Conservation (phyloP, 208 protist species). For the Leishmania mexicana region DNA sequence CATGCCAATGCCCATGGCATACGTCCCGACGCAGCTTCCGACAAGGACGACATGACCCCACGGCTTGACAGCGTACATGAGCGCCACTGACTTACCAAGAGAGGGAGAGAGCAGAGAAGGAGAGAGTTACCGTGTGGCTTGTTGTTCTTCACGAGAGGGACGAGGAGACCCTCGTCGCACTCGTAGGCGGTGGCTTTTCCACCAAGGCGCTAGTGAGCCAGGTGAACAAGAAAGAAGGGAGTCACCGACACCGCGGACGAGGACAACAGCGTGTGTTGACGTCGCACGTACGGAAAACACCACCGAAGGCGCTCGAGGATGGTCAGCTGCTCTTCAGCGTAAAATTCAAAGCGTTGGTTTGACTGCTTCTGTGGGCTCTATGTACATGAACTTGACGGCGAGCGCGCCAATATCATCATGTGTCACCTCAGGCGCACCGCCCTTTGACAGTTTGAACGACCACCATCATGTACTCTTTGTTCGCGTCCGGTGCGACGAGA, state of each 20-base stretch:
- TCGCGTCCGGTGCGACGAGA: constrained; percentile 74
- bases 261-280: neutral
- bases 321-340: neutral
- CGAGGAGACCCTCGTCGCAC: neutral
- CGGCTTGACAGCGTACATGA: constrained; percentile 89
- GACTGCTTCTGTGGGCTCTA: neutral
- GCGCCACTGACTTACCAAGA: constrained; percentile 4
- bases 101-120: constrained; percentile 19
- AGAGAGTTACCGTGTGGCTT: neutral
- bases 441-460: constrained; percentile 68
- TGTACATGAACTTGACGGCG: neutral
- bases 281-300: neutral
- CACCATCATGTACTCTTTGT: constrained; percentile 80
- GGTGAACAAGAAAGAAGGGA: neutral
- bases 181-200: neutral
- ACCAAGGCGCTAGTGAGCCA: neutral
- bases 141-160: neutral
- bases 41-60: constrained; percentile 82
- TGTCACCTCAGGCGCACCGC: constrained; percentile 1
- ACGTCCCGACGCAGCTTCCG: constrained; percentile 64
- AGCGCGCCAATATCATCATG: neutral
- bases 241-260: neutral
- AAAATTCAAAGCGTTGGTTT: neutral
- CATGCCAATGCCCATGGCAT: constrained; percentile 87
- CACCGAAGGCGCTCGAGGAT: neutral